Base-by-base conservation (phyloP, 495 filamentous ascomycete genomes). In the Aspergillus sclerotioniger region DNA sequence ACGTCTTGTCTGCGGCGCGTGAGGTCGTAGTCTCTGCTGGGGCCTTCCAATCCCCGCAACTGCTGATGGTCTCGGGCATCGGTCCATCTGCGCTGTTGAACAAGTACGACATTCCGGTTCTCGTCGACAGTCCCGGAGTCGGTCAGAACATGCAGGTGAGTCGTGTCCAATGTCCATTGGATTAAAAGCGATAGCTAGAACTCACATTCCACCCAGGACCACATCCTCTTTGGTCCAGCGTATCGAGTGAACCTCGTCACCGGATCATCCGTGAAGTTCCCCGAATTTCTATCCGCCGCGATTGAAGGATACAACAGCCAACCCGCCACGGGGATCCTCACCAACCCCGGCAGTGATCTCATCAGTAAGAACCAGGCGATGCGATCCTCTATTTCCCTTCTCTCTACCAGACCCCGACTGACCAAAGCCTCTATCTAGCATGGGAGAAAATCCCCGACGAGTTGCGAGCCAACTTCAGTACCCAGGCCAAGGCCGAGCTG, bases 91-190 rank as follows among this genome's bases (percentile, higher is more conserved):
- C 15, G 4, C 17, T n/a, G 1, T 25, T 49, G 2, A 16, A 31
- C 3, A 32, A 17, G 3, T 25, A 31, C 4, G 47, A 31, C 25
- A 49, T 49, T 12, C 12, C 47, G 3, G 65, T 79, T 8, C 17
- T 82, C 8, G 60, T 64, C 0, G 64, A 82, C 47, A 64, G 62
- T 12, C 72, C 76, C 0, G 77, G 82, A 31, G 81, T 83, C 2
- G 81, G 81, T 1, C 77, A 83, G 66, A 73, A 75, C 45, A 62
- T 82, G 72, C 62, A 66, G 61, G 76, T n/a, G n/a, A n/a, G n/a
- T n/a, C n/a, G n/a, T n/a, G n/a, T n/a, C n/a, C n/a, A n/a, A n/a
- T n/a, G n/a, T n/a, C n/a, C n/a, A n/a, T n/a, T n/a, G n/a, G n/a
- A n/a, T n/a, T n/a, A n/a, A n/a, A n/a, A n/a, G n/a, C n/a, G n/a